Conservation (phyloP, 164 flowering plant genomes). For the Aristolochia californica region DNA sequence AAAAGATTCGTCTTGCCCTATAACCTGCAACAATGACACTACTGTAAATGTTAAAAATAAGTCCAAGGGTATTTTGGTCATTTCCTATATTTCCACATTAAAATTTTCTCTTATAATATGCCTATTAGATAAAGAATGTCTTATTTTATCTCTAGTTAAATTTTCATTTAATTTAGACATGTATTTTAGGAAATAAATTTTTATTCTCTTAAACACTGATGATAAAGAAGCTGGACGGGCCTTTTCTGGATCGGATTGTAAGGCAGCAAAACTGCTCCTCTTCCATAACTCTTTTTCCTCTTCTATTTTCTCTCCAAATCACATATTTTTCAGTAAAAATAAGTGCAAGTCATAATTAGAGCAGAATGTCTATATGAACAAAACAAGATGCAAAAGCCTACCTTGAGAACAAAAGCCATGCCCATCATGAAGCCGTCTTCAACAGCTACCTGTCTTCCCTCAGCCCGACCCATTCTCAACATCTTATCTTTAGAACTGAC, state of each 20-base stretch:
- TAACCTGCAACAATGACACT: constrained; percentile 9
- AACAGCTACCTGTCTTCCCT: constrained; percentile 7
- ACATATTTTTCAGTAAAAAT: too few species aligned
- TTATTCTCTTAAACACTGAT: too few species aligned
- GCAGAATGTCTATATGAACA: background rate
- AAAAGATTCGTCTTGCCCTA: constrained; percentile 14
- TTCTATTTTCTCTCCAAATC: too few species aligned
- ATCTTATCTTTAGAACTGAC: constrained; percentile 8
- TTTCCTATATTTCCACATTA: too few species aligned
- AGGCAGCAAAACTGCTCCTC: too few species aligned
- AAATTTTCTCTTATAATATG: too few species aligned
- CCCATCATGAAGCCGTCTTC: constrained; percentile 24
- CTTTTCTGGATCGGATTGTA: too few species aligned
- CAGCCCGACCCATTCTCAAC: constrained; percentile 6
- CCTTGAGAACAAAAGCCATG: constrained; percentile 20
- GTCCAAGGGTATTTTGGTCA: too few species aligned
- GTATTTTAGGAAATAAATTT: background rate
- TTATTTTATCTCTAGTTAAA: too few species aligned
- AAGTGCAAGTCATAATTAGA: background rate
- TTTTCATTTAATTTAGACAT: background rate
- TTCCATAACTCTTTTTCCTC: too few species aligned
- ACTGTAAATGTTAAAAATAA: background rate
- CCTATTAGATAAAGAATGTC: too few species aligned
- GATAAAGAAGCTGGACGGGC: too few species aligned
- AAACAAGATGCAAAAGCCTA: background rate